These are phyloP conservation scores for Paecilomyces formosus DNA, from an alignment of 2,329 filamentous ascomycete genomes.

Conservation along the genomic window DNA sequence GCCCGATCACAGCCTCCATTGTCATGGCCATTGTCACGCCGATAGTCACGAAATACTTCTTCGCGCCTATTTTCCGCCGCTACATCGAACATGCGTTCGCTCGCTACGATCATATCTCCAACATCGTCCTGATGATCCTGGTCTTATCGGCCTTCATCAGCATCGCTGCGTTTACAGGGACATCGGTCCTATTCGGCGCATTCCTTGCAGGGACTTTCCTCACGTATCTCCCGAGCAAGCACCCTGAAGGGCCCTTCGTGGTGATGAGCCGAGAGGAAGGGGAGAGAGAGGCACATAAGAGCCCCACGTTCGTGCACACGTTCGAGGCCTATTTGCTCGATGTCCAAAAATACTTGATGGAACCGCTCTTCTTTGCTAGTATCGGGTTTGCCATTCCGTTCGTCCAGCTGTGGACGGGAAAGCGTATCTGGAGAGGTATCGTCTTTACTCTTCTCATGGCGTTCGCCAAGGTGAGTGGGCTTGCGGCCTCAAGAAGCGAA, in stretches of 20 bases:
- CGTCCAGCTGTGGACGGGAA: conserved; percentile 23
- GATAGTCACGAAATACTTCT: conserved; percentile 29
- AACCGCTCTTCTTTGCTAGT: not conserved
- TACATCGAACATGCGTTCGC: conserved; percentile 27
- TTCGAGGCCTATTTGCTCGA: conserved; percentile 31
- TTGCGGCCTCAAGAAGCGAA: not conserved
- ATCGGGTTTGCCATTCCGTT: conserved; percentile 27
- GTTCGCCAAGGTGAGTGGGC: conserved; percentile 17
- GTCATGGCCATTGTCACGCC: conserved; percentile 29
- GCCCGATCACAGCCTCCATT: conserved; percentile 31
- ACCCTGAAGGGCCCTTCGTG: conserved; percentile 28
- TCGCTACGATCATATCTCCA: conserved; percentile 11
- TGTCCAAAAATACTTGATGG: conserved; percentile 14
- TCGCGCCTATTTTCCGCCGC: conserved; percentile 30
- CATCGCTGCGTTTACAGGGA: conserved; percentile 18
- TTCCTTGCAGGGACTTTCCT: conserved; percentile 30
- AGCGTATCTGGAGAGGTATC: conserved; percentile 23
- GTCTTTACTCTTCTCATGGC: conserved; percentile 22
- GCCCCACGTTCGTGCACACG: conserved; percentile 31
- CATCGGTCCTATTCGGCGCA: conserved; percentile 31
- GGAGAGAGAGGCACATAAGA: conserved; percentile 23
- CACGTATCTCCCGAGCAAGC: conserved; percentile 29
- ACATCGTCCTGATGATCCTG: not conserved
- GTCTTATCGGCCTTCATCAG: not conserved
- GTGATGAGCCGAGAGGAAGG: conserved; percentile 26